phyloP scores from a whole-genome alignment of 2,329 filamentous ascomycete genomes.

The Colletotrichum sp. region DNA sequence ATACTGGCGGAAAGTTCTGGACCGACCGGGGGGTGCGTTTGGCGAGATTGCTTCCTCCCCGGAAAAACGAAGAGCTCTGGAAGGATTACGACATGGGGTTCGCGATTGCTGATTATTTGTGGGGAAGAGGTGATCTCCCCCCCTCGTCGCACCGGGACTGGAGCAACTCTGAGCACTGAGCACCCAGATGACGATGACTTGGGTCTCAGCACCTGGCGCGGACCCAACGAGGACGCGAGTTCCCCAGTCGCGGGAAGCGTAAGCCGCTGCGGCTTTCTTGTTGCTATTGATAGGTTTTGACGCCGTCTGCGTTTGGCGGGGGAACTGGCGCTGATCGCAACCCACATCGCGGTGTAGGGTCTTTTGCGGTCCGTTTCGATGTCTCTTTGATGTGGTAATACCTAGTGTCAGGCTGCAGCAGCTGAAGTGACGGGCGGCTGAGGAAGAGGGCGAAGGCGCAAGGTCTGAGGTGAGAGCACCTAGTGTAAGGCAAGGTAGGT shows the following conservation, averaged over 20 bases:
- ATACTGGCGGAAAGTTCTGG: not conserved
- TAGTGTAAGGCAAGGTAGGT: not conserved
- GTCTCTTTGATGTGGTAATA: not conserved
- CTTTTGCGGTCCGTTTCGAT: not conserved
- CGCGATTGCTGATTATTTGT: not conserved
- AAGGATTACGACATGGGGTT: not conserved
- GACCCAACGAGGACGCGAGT: not conserved
- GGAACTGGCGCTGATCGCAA: not conserved
- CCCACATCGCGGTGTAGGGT: not conserved
- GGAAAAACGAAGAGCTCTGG: not conserved
- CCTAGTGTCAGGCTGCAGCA: not conserved
- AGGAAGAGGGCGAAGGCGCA: not conserved
- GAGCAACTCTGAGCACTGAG: not conserved
- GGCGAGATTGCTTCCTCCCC: not conserved
- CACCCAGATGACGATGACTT: not conserved
- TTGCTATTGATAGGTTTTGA: not conserved
- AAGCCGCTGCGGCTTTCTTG: not conserved
- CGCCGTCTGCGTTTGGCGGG: not conserved
- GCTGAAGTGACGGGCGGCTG: not conserved
- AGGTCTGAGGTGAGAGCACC: not conserved
- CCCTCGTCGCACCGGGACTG: not conserved
- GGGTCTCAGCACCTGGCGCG: not conserved
- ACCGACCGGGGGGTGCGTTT: not conserved
- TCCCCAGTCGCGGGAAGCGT: not conserved
- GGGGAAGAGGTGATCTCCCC: not conserved